Base-by-base conservation (phyloP, 2,329 filamentous ascomycete species). In the Pseudogymnoascus sp. region DNA sequence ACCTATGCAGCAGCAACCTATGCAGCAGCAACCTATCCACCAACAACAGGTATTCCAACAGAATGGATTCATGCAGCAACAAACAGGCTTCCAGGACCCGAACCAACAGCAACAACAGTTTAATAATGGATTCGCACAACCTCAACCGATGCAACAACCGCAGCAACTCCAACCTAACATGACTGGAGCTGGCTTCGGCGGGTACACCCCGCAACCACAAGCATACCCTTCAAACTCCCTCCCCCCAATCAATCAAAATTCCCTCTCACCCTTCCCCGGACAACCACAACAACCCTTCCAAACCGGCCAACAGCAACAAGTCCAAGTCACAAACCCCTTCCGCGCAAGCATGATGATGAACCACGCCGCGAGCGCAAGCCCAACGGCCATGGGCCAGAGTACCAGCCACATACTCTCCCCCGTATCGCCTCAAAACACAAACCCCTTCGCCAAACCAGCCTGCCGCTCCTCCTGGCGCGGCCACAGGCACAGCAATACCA, bases 321-420 rank as follows among this genome's bases (percentile, higher is more conserved):
- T 80, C 21, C 84, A 87, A 69, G 86, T 80, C 21, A 96, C 92
- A 6, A 99, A 99, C 72, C 95, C 95, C 0, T 99, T 99, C 83
- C 84, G 95, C 43, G 89, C 92, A 72, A 97, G 93, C 1, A 93
- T 93, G 87, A 80, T 96, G 77, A 81, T 82, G 78, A 65, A 69
- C 58, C 76, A 77, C 18, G 84, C 85, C 6, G 82, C 82, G 55
- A 73, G 78, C 67, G 69, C 75, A 43, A 71, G 72, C 31, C 73
- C 76, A 23, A 69, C 72, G 61, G 23, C 33, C 18, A 60, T 60
- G 58, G 25, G 18, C 14, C 58, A 60, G 25, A 38, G 9, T 79
- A 64, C 72, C 78, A 65, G 74, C 78, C 61, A 76, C 78, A 41
- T 68, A 70, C 23, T 73, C 65, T 71, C 76, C 63, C 71, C 80